Base-by-base conservation (phyloP, 73 alveolate genomes). In the Durusdinium trenchii region DNA sequence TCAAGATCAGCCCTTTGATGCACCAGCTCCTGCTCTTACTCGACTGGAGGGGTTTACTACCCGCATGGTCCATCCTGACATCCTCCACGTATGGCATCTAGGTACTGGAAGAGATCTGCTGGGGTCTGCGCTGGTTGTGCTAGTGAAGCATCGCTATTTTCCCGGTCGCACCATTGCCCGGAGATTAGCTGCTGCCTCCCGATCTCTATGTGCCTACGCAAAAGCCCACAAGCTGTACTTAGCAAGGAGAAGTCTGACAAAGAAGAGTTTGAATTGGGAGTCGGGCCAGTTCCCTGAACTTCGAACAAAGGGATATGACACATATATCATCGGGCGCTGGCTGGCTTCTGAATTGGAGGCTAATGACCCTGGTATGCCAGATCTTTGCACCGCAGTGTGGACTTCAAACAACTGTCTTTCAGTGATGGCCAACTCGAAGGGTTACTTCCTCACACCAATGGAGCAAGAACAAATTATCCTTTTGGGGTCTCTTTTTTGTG, bases 1-100 rank as follows among this genome's bases (percentile, higher is more conserved):
- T 46, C 38, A 30, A 1, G 50, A 9, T 78, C 54, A 10, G 35
- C 87, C 87, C 40, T 78, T n/a, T 57, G 69, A 57, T 36, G 18
- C 57, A 36, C 30, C 36, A 12, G 36, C 83, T 2, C 87, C 87
- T 16, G 87, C 57, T 36, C 46, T n/a, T 32, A 38, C 61, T 78
- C 7, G 26, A n/a, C 32, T 78, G 7, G 32, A 40, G 14, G 87
- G 87, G 40, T 78, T 36, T 20, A 32, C 35, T n/a, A 3, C 5
- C 2, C 87, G 87, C 0, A 35, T 35, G 52, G 32, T 42, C 7
- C 30, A n/a, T 6, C 87, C 87, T 3, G 87, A 78, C 60, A 20
- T 78, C 26, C 87, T 78, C 30, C 87, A 78, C 61, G 87, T 78
- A 35, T 78, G 87, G 87, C 87, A 78, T 38, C 87, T 78, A 35